A percentile compares a stretch with the other conserved stretches of the same genome.
Conservation (phyloP, 805 yeast species). For the Kodamaea lidongshanica region DNA sequence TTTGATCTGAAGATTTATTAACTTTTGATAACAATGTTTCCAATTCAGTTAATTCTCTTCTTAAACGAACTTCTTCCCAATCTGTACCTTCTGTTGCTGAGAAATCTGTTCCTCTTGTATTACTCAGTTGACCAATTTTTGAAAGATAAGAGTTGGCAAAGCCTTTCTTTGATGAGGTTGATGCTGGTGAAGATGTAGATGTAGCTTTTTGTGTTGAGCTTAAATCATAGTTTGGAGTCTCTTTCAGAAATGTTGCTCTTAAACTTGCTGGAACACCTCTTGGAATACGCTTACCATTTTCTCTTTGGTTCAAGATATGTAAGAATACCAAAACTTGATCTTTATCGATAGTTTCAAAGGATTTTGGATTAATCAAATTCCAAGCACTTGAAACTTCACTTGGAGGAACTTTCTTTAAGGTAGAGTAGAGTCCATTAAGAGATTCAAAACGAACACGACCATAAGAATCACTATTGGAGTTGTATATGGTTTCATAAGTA, state of each 20-base stretch:
- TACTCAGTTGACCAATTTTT: conserved; percentile 49
- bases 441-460: conserved; percentile 78
- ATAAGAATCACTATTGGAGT: conserved; percentile 64
- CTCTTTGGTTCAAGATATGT: conserved; percentile 87
- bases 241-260: conserved; percentile 86
- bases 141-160: conserved; percentile 53
- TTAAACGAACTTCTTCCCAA: conserved; percentile 86
- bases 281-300: conserved; percentile 79
- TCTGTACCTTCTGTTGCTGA: conserved; percentile 71
- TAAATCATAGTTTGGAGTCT: conserved; percentile 66
- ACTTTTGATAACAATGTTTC: conserved; percentile 61
- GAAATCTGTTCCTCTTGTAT: conserved; percentile 60
- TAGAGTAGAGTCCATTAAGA: conserved; percentile 59
- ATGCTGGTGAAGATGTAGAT: neutral
- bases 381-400: conserved; percentile 86
- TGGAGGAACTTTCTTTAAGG: conserved; percentile 68
- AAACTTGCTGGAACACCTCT: conserved; percentile 90
- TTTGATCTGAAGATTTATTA: conserved; percentile 15
- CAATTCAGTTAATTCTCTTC: conserved; percentile 69
- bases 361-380: conserved; percentile 91
- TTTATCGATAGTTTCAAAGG: conserved; percentile 80
- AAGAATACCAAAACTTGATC: conserved; percentile 87
- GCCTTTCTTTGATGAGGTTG: conserved; percentile 17
- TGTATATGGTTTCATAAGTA: conserved; percentile 72
- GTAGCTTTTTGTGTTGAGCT: conserved; percentile 15